Base-by-base conservation (phyloP, 768 basidiomycete genomes). In the Collybiopsis luxurians region DNA sequence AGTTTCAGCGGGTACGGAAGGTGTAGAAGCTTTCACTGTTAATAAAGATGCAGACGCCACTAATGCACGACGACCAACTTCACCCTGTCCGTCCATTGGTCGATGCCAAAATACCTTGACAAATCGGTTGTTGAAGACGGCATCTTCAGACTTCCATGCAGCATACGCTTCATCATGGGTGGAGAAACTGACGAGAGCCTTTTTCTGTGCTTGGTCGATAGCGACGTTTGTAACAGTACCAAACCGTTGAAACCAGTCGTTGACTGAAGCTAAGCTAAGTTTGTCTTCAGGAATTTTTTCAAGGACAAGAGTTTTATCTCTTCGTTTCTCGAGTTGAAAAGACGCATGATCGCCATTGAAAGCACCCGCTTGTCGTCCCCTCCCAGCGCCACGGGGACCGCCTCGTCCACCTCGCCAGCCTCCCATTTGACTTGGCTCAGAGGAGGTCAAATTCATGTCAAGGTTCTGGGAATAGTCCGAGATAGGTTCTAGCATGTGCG, bases 91-190 rank as follows among this genome's bases (percentile, higher is more conserved):
- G 53, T 90, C 91, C 85, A 95, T 83, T 6, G 93, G 94, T 57
- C 90, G 80, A 72, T 96, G 93, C 94, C 95, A 97, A 64, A 96
- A 92, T 31, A 97, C 79, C 71, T 95, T 96, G 61, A 97, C 95
- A 69, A 97, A 97, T 49, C 95, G 84, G 63, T 95, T 95, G 11
- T 85, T 85, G 65, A 97, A 97, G 13, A 97, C 89, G n/a, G 95
- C 93, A 60, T 96, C 93, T 70, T 95, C 91, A 24, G 86, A 85
- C 69, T 91, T 92, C 90, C 95, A 94, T 1, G 95, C 95, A 12
- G 83, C 81, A 64, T 89, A 84, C 0, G 95, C 95, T 64, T 95
- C 90, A 21, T 81, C 82, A 67, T 95, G 92, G 9, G 78, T 82
- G 31, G 83, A 79, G 71, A 97, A 98, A 61, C 89, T 93, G 60